Percentiles rank a stretch among this genome's conserved stretches.
Evolutionary conservation across 768 basidiomycete species (phyloP).

Genomic region (Candolleomyces aberdarensis): DNA sequence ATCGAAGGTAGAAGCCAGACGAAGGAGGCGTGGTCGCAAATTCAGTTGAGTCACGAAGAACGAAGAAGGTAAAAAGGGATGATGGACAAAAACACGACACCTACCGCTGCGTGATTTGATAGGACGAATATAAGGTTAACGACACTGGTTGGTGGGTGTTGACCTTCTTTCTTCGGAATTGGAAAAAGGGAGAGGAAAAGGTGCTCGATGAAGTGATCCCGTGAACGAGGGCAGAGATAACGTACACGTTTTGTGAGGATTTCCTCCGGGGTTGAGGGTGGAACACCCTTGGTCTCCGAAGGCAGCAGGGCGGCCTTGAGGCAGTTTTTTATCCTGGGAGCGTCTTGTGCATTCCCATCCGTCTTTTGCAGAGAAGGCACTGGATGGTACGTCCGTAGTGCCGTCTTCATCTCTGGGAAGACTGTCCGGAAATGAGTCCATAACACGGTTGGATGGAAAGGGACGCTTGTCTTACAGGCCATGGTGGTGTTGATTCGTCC

Average conservation of each 20-base stretch:
- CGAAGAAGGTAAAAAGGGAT: background rate
- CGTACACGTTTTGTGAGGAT: constrained; percentile 66
- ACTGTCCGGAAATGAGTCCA: constrained; percentile 43
- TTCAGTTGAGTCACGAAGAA: constrained; percentile 7
- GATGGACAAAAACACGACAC: constrained; percentile 13
- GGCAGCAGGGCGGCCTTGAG: constrained; percentile 78
- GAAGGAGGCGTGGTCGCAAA: background rate
- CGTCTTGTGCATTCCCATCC: constrained; percentile 85
- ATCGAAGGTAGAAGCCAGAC: background rate
- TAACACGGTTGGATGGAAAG: constrained; percentile 9
- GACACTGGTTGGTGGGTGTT: constrained; percentile 78
- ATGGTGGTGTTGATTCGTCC: constrained; percentile 92
- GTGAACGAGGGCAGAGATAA: constrained; percentile 10
- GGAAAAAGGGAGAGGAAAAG: constrained; percentile 7
- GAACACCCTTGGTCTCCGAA: constrained; percentile 59
- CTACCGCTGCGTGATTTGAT: constrained; percentile 74
- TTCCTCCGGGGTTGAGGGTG: constrained; percentile 73
- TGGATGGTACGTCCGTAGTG: constrained; percentile 85
- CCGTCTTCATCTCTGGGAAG: constrained; percentile 93
- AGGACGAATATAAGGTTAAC: constrained; percentile 86
- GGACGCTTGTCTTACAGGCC: constrained; percentile 56
- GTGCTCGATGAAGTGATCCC: constrained; percentile 6
- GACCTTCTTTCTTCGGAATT: constrained; percentile 47
- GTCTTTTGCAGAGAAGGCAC: constrained; percentile 89
- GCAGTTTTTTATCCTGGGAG: constrained; percentile 88